These are phyloP conservation scores for Pythium insidiosum DNA, from an alignment of 352 stramenopile genomes.

Conservation along the genomic window DNA sequence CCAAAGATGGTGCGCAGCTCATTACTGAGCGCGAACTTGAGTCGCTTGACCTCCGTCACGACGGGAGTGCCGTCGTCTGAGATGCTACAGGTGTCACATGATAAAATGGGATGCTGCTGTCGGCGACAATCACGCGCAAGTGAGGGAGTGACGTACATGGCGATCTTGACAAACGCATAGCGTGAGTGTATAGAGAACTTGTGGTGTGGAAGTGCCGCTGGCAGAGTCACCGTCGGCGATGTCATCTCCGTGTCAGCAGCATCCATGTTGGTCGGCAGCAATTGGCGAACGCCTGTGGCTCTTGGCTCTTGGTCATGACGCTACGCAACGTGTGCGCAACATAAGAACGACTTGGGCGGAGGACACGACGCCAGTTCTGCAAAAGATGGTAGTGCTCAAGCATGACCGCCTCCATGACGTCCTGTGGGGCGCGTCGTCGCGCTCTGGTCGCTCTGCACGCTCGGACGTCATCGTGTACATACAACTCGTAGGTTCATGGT, in stretches of 20 bases:
- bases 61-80: conserved; percentile 30
- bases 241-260: background rate
- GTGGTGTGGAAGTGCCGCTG: conserved; percentile 30
- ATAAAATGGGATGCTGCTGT: no score
- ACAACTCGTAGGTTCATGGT: conserved; percentile 25
- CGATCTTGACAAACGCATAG: conserved; percentile 50
- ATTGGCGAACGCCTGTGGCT: no score
- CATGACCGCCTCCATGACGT: conserved; percentile 51
- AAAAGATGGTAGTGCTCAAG: conserved; percentile 53
- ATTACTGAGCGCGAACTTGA: conserved; percentile 72
- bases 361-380: conserved; percentile 1
- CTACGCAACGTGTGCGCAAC: background rate
- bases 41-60: conserved; percentile 42
- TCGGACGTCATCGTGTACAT: conserved; percentile 33
- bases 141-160: no score
- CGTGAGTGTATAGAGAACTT: conserved; percentile 60
- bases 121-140: no score
- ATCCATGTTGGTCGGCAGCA: background rate
- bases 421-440: conserved; percentile 42
- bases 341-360: background rate
- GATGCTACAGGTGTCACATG: conserved; percentile 21
- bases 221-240: background rate
- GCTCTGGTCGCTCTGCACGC: conserved; percentile 28
- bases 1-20: conserved; percentile 62
- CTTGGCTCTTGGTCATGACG: no score